Conservation (phyloP, 805 yeast genomes). For the Cyberlindnera saturnus region DNA sequence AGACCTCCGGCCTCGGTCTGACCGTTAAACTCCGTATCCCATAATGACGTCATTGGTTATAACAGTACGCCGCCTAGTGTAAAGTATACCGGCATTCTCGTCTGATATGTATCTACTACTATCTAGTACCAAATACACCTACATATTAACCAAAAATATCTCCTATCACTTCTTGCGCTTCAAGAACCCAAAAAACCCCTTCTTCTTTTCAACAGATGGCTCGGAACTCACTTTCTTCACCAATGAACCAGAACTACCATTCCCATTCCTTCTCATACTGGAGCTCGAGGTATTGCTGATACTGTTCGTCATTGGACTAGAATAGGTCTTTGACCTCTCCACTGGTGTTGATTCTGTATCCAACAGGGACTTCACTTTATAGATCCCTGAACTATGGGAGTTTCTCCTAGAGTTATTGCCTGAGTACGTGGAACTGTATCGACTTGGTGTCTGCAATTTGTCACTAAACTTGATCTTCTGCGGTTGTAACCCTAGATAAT, state of each 20-base stretch:
- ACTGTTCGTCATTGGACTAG: conserved; percentile 2
- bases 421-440: background rate
- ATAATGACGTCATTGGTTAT: too few relatives aligned
- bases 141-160: too few relatives aligned
- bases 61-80: too few relatives aligned
- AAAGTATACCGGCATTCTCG: too few relatives aligned
- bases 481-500: conserved; percentile 8
- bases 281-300: conserved; percentile 2
- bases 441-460: conserved; percentile 11
- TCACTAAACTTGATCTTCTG: conserved; percentile 18
- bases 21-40: too few relatives aligned
- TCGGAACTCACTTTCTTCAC: conserved; percentile 9
- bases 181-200: conserved; percentile 12
- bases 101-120: too few relatives aligned
- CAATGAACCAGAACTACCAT: background rate
- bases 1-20: too few relatives aligned
- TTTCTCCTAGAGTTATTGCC: conserved; percentile 13
- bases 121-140: too few relatives aligned
- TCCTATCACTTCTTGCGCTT: conserved; percentile 9
- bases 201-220: conserved; percentile 5
- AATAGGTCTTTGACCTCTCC: conserved; percentile 12
- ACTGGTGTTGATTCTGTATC: conserved; percentile 13
- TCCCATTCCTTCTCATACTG: conserved; percentile 1
- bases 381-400: conserved; percentile 11
- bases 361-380: conserved; percentile 20